Percentiles rank a stretch among this genome's conserved stretches.
Conservation (phyloP, 148 eudicot species). For the Salicornia ramosissima region DNA sequence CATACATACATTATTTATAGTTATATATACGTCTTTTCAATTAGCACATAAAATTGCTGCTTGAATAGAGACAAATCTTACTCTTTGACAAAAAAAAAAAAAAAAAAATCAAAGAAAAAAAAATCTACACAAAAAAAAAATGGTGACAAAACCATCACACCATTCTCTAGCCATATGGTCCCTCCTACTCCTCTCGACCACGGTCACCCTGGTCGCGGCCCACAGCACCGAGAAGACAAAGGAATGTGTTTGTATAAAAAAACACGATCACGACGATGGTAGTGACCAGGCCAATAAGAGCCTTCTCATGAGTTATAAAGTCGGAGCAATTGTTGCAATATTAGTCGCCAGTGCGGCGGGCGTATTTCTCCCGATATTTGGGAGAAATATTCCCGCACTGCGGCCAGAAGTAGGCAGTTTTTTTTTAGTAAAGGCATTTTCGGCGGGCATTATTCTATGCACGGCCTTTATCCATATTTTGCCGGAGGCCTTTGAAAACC, state of each 20-base stretch:
- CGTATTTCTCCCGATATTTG: conserved; percentile 27
- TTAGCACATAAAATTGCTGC: too few species aligned
- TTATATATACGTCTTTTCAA: too few species aligned
- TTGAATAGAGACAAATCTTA: too few species aligned
- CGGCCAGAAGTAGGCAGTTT: conserved; percentile 28
- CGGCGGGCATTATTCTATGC: conserved; percentile 40
- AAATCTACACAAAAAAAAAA: too few species aligned
- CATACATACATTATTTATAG: too few species aligned
- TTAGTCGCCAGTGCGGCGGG: conserved; percentile 24
- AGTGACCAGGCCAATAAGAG: not conserved
- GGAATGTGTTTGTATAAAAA: conserved; percentile 25
- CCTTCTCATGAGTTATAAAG: conserved; percentile 22
- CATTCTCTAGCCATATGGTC: not conserved
- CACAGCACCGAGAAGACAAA: not conserved
- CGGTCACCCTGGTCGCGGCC: conserved; percentile 1
- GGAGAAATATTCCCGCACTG: conserved; percentile 17
- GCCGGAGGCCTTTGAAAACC: conserved; percentile 34
- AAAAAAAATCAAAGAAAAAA: too few species aligned
- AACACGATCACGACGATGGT: not conserved
- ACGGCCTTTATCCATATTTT: conserved; percentile 35
- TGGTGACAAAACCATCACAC: not conserved
- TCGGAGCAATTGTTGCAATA: conserved; percentile 24
- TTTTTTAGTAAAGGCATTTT: conserved; percentile 35
- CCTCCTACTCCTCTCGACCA: conserved; percentile 13
- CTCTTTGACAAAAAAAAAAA: too few species aligned